Evolutionary conservation across 768 basidiomycete genomes (phyloP), one percentile per base, ranked within the genome.

Genomic region (Rhodotorula toruloides): DNA sequence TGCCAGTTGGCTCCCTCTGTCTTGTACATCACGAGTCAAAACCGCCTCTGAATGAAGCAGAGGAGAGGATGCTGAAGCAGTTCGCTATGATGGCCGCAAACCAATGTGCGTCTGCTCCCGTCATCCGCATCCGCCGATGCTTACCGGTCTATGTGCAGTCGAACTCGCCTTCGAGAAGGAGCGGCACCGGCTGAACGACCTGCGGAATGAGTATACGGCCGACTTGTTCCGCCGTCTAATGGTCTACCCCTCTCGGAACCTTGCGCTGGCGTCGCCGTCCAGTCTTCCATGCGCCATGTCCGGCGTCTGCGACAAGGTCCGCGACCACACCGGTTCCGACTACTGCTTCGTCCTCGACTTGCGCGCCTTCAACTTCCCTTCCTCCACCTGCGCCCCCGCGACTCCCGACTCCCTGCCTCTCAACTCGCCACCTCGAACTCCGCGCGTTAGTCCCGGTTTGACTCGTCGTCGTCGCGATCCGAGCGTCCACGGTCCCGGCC

Each of bases 341-440:
- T 59, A 50, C 22, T 27, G 36, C 40, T 39, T 48, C 48, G 19
- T 59, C 29, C 58, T 59, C 39, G 58, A 59, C 58, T 13, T 49
- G 4, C 58, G 46, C 27, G 17, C 13, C 58, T 49, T 58, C 36
- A 37, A 37, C 32, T 3, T 10, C 12, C 14, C 56, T 17, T 1
- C 32, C 8, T 17, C 34, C 4, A 16, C 29, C 49, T 12, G 19
- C 29, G 5, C 27, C 11, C 17, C 42, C n/a, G 22, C 56, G 44
- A 12, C 56, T 21, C 14, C 13, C 43, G 19, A 21, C 53, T 32
- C 48, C 6, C 19, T 32, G n/a, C 31, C 31, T 25, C 48, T 46
- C 25, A 11, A 8, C 44, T 7, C 21, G 25, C 25, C 44, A 46
- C 44, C 21, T 37, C 21, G n/a, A 9, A 39, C 1, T 39, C n/a